phyloP scores from a whole-genome alignment of 331 rosid species.

The Malus hybrid region DNA sequence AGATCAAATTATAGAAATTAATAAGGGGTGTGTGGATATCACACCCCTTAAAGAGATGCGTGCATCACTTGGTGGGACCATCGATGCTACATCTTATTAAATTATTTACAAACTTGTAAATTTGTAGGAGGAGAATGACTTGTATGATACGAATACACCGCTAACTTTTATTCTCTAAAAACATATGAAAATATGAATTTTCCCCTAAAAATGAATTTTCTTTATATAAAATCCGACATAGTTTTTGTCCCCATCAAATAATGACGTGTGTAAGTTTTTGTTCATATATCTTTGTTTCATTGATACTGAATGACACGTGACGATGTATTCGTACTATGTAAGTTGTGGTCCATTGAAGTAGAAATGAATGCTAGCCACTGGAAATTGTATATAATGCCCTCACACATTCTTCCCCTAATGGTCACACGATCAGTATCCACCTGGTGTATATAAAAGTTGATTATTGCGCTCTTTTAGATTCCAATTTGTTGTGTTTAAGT shows the following conservation, averaged over 20 bases:
- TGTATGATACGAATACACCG: not conserved
- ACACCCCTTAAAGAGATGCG: not conserved
- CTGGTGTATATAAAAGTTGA: no score
- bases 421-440: not conserved
- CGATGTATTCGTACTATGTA: accelerated
- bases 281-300: no score
- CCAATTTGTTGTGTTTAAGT: no score
- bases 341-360: accelerated
- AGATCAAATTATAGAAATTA: no score
- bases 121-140: no score
- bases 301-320: accelerated
- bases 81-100: not conserved
- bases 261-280: not conserved
- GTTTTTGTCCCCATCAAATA: no score
- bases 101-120: not conserved
- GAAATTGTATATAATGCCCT: not conserved
- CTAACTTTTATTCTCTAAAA: no score
- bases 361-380: not conserved
- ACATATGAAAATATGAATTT: no score
- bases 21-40: no score
- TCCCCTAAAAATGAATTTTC: no score
- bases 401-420: not conserved
- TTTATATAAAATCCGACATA: no score
- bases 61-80: not conserved
- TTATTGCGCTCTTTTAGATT: no score